Evolutionary conservation across 495 filamentous ascomycete species (phyloP).

Genomic region (Penicillium daleae): DNA sequence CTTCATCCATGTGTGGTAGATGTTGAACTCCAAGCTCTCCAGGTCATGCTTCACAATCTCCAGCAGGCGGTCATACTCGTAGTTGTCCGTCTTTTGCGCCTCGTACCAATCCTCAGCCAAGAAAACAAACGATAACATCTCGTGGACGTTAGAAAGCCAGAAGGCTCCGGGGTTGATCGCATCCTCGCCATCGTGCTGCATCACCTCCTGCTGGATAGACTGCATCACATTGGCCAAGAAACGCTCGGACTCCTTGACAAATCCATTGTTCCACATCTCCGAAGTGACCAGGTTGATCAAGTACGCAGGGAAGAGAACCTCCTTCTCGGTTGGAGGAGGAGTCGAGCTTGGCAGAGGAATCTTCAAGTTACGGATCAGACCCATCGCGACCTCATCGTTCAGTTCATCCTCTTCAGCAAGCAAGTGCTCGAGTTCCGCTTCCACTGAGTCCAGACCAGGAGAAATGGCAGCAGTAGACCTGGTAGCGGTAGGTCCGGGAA

Average conservation of each 20-base stretch:
- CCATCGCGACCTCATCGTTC: conserved; percentile 95
- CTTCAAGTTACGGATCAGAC: conserved; percentile 93
- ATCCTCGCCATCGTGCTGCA: conserved; percentile 97
- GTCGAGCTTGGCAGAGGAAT: conserved; percentile 83
- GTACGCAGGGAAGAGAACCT: conserved; percentile 97
- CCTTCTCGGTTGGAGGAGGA: conserved; percentile 93
- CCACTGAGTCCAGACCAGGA: conserved; percentile 82
- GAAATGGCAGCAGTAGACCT: conserved; percentile 72
- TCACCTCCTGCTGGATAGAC: conserved; percentile 97
- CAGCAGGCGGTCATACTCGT: conserved; percentile 95
- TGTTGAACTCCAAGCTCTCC: conserved; percentile 99
- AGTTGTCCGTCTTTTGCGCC: conserved; percentile 98
- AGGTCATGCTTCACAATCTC: conserved; percentile 99
- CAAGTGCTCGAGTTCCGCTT: conserved; percentile 89
- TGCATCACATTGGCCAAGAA: conserved; percentile 99
- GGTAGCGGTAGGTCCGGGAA: conserved; percentile 63
- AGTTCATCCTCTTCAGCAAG: conserved; percentile 93
- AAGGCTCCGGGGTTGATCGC: conserved; percentile 97
- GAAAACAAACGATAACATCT: conserved; percentile 99
- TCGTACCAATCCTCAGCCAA: conserved; percentile 99
- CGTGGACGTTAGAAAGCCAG: conserved; percentile 99
- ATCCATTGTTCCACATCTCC: conserved; percentile 99
- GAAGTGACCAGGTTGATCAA: conserved; percentile 98
- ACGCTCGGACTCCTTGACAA: conserved; percentile 98
- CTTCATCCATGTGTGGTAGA: conserved; percentile 99